Evolutionary conservation across 352 stramenopile genomes (phyloP), one percentile per base, ranked within the genome.

Genomic region (Pythium plurisporium): DNA sequence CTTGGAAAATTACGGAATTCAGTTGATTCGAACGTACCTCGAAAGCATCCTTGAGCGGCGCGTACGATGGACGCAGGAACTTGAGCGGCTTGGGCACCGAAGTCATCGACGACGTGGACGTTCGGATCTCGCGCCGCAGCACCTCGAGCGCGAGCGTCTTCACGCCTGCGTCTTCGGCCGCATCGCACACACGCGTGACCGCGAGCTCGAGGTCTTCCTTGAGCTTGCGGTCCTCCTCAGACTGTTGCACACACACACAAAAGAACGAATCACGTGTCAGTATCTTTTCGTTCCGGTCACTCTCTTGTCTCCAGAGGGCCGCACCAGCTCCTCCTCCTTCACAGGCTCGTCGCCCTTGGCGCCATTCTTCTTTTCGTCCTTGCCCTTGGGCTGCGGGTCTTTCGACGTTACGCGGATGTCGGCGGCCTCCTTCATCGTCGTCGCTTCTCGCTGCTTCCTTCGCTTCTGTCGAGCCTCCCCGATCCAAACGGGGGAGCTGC

Each of bases 51-150:
- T 98, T 99, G 14, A 99, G 76, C 20, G 73, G 62, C 25, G 89
- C 87, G 76, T 99, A 99, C 53, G 97, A 96, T 8, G 96, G 96
- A 0, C 93, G 80, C 51, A 99, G 72, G 65, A 99, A 99, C 85
- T 99, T 99, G 40, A 99, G 82, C 30, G 97, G 97, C 84, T 99
- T 99, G 10, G 97, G 97, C 29, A 99, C 97, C 22, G 89, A 98
- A 47, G 97, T 99, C 97, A 99, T 99, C 40, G 92, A 98, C 14
- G 91, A 97, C 55, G 97, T 99, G 22, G 97, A 89, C 30, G 86
- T 96, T 40, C 94, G 85, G 58, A 99, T 98, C 78, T 99, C 96
- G 33, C 85, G 95, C 17, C 97, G 88, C 66, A 99, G 88, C 57
- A 98, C 79, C 70, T 98, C 92, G n/a, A 99, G 72, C 26, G 96